Percentiles rank a stretch among this genome's conserved stretches.
Evolutionary conservation across 2,329 filamentous ascomycete species (phyloP).

Genomic region (Trichoderma lentiforme): DNA sequence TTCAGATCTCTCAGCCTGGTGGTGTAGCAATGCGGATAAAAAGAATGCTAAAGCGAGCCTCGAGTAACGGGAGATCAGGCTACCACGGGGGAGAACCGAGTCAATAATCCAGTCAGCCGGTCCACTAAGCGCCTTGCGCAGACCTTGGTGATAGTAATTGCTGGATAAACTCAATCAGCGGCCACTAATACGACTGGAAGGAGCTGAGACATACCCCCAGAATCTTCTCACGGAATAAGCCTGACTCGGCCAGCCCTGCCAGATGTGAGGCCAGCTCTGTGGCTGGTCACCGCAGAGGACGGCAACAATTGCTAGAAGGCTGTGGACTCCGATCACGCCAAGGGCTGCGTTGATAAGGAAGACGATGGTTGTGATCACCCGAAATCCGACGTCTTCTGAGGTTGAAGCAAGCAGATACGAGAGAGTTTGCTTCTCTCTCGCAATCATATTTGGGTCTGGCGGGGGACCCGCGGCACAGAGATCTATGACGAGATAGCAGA

Average conservation of each 20-base stretch:
- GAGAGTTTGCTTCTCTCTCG: not conserved
- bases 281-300: not conserved
- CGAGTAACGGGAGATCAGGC: not conserved
- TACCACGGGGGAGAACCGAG: not conserved
- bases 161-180: not conserved
- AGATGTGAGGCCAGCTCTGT: not conserved
- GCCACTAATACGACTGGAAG: not conserved
- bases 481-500: not conserved
- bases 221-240: not conserved
- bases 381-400: not conserved
- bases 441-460: not conserved
- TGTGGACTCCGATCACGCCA: not conserved
- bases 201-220: not conserved
- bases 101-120: not conserved
- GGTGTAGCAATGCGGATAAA: not conserved
- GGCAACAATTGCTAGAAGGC: not conserved
- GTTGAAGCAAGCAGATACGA: not conserved
- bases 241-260: not conserved
- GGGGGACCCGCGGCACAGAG: not conserved
- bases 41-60: not conserved
- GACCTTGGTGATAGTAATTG: conserved; percentile 1
- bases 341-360: not conserved
- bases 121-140: not conserved
- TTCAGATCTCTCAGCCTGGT: not conserved
- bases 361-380: not conserved